Percentiles rank a stretch among this genome's conserved stretches.
Evolutionary conservation across 2,329 filamentous ascomycete genomes (phyloP).

Genomic region (Coniochaeta hoffmannii): DNA sequence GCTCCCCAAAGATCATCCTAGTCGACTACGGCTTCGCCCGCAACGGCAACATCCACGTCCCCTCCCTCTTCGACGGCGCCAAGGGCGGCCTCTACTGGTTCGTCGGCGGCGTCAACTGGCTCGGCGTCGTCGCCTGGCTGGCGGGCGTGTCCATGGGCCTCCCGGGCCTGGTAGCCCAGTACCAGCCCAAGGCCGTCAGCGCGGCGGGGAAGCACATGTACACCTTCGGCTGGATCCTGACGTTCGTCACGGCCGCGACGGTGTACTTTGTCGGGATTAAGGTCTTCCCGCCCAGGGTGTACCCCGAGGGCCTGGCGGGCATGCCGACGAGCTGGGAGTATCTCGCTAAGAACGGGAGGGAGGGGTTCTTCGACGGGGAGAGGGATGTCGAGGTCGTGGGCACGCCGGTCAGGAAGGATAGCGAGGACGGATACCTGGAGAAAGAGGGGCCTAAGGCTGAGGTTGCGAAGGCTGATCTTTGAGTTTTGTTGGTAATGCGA

Average conservation of each 20-base stretch:
- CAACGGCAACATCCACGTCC: slow-evolving; percentile 23
- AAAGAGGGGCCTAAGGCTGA: slow-evolving; percentile 1
- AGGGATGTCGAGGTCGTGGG: background rate
- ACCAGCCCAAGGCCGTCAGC: slow-evolving; percentile 16
- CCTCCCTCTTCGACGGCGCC: slow-evolving; percentile 21
- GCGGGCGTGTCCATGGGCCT: slow-evolving; percentile 16
- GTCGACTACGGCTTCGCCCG: slow-evolving; percentile 26
- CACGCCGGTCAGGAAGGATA: background rate
- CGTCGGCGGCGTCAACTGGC: slow-evolving; percentile 23
- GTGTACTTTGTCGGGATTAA: slow-evolving; percentile 15
- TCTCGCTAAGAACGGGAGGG: slow-evolving; percentile 9
- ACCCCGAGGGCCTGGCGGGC: slow-evolving; percentile 12
- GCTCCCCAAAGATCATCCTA: slow-evolving; percentile 17
- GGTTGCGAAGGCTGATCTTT: background rate
- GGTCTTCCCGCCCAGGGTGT: slow-evolving; percentile 15
- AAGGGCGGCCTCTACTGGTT: slow-evolving; percentile 23
- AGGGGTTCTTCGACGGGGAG: slow-evolving; percentile 7
- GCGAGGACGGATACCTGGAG: background rate
- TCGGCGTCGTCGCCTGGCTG: slow-evolving; percentile 17
- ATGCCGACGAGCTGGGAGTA: slow-evolving; percentile 11
- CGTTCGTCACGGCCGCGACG: slow-evolving; percentile 17
- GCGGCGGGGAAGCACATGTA: slow-evolving; percentile 19
- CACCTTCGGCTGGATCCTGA: slow-evolving; percentile 22
- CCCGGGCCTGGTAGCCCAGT: slow-evolving; percentile 16
- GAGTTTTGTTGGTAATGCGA: background rate